Evolutionary conservation across 768 basidiomycete genomes (phyloP), one percentile per base, ranked within the genome.

Genomic region (Lentinula guzmanii): DNA sequence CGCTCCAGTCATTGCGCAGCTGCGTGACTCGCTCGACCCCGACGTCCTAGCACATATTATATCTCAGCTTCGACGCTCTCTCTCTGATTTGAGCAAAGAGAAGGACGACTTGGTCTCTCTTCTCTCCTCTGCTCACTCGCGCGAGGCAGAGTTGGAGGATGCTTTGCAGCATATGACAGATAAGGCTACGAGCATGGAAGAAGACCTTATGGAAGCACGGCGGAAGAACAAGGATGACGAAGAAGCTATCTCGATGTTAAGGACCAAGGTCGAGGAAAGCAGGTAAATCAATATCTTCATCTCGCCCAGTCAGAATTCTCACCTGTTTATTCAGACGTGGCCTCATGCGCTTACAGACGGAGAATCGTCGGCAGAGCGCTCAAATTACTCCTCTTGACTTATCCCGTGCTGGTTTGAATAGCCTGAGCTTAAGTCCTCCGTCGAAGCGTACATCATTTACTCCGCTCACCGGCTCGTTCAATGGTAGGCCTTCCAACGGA

Each of bases 241-340:
- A 67, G 86, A 92, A 62, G 86, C 89, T 41, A 90, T 94, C 52
- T 72, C 77, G 2, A 74, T 93, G 72, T 75, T 94, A 54, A 82
- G 92, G 39, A 79, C 83, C n/a, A 93, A 93, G 70, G 90, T 93
- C 3, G 91, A 93, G 67, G 91, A 93, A 72, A 91, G 90, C 79
- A 82, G 91, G 91, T 90, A 66, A 21, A 82, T 69, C 37, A 52
- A 43, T 65, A 41, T 53, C 59, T 63, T 10, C 61, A 61, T 66
- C 11, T 46, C 15, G 54, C 45, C 13, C 50, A 65, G 51, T 60
- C 63, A n/a, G 52, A 34, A 35, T 15, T 11, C 45, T 50, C 7
- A 28, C 31, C 1, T 39, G 13, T 46, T 42, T 0, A 28, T 37
- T 31, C 69, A 91, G 91, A 66, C 88, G 91, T 50, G 92, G 90